Conservation (phyloP, 306 rosid genomes). For the Senna tora region DNA sequence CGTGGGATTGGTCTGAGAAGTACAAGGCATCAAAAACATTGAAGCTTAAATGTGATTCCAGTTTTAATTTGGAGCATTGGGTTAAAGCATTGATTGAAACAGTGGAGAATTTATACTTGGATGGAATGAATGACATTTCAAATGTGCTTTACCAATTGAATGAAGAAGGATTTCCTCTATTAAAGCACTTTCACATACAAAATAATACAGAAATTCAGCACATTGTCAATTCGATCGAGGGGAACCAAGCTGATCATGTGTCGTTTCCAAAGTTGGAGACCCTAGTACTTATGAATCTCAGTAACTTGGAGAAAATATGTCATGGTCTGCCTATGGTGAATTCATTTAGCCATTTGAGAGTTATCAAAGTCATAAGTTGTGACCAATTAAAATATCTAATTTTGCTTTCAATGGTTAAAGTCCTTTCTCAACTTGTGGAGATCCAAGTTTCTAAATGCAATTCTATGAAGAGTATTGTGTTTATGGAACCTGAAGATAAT, state of each 20-base stretch:
- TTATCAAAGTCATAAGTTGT: not conserved
- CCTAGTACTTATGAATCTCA: not conserved
- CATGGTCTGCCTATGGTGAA: not conserved
- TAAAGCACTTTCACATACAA: constrained; percentile 35
- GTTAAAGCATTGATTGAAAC: not conserved
- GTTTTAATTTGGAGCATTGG: not conserved
- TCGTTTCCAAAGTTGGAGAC: constrained; percentile 10
- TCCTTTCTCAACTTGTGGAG: not conserved
- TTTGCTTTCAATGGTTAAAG: not conserved
- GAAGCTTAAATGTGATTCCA: not conserved
- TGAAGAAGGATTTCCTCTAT: constrained; percentile 6
- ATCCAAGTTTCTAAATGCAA: not conserved
- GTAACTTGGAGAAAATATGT: not conserved
- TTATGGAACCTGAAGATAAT: not conserved
- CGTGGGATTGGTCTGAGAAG: no score
- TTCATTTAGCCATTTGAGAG: not conserved
- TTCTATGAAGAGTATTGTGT: constrained; percentile 7
- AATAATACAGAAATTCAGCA: not conserved
- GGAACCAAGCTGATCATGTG: not conserved
- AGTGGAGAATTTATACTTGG: no score
- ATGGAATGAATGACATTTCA: no score
- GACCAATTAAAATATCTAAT: not conserved
- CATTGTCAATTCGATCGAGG: not conserved
- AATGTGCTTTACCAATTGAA: not conserved
- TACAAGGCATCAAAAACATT: not conserved